Evolutionary conservation across 129 eudicot genomes (phyloP), one percentile per base, ranked within the genome.

Genomic region (Escallonia herrerae): DNA sequence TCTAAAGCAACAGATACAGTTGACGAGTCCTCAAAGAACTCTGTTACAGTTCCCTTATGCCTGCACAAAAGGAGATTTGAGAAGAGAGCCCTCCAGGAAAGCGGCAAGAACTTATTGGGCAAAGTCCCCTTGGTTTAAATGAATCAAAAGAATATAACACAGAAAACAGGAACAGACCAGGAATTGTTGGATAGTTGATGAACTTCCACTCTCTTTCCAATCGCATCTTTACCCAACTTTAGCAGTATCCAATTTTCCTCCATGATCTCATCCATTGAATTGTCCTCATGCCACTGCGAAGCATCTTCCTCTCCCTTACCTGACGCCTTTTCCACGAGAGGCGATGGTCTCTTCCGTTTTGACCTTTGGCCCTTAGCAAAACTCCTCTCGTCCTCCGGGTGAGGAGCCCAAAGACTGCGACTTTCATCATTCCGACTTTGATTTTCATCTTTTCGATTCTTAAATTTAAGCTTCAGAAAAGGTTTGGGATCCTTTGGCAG

Each of bases 191-290:
- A 81, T 44, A 82, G 84, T 67, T 94, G 95, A 77, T 86, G 96
- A 78, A 94, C 80, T 76, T 94, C 90, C 40, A 94, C 99, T 64
- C 84, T 83, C 77, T 94, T 94, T 64, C 99, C 99, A 41, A 85
- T 78, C 46, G 96, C 95, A 82, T 86, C 90, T 80, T 82, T 94
- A 13, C 99, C 99, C 75, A 94, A 73, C 64, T 82, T 89, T 59
- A 86, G 90, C 71, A 94, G 76, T 80, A 94, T 82, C 98, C 98
- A 93, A 47, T 89, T 86, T 37, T 91, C 96, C 74, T 89, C 96
- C 80, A 81, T 80, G 58, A 93, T 77, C 66, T 81, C 95, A 47
- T 76, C 72, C 72, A 74, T 76, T 6, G 76, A 22, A 57, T 70
- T 76, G 50, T 80, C 87, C n/a, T 73, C 76, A 43, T 72, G 57